phyloP scores from a whole-genome alignment of 768 basidiomycete species.

The Suillus fuscotomentosus region DNA sequence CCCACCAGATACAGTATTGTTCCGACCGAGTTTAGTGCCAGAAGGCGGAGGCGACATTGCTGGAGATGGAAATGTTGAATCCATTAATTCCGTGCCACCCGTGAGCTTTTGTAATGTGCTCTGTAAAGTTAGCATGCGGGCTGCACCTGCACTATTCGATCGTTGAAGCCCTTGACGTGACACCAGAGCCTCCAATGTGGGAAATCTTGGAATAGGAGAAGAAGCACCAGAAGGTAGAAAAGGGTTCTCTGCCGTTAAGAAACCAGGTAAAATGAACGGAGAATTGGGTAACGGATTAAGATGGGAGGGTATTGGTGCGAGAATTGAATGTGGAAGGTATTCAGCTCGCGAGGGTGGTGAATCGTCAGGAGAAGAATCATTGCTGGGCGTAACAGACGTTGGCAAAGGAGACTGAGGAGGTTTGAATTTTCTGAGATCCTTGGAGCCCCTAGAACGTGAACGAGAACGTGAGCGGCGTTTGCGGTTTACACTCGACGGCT shows the following conservation, averaged over 20 bases:
- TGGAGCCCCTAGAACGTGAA: conserved; percentile 57
- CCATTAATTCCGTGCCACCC: conserved; percentile 56
- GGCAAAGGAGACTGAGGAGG: conserved; percentile 47
- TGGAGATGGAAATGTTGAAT: conserved; percentile 48
- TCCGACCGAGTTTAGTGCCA: conserved; percentile 51
- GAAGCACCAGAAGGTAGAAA: conserved; percentile 65
- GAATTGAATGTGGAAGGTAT: conserved; percentile 28
- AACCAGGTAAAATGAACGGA: conserved; percentile 41
- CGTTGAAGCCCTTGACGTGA: conserved; percentile 72
- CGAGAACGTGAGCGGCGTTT: conserved; percentile 77
- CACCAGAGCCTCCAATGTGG: conserved; percentile 69
- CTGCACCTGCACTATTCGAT: conserved; percentile 81
- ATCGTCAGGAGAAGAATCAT: conserved; percentile 74
- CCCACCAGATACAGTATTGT: conserved; percentile 82
- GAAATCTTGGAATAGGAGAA: conserved; percentile 65
- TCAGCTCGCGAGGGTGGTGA: conserved; percentile 31
- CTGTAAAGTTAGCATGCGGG: conserved; percentile 75
- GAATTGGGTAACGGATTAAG: conserved; percentile 47
- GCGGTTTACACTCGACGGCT: conserved; percentile 39
- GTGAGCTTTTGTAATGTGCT: conserved; percentile 69
- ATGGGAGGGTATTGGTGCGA: conserved; percentile 58
- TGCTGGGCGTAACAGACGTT: conserved; percentile 43
- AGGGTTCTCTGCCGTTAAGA: conserved; percentile 52
- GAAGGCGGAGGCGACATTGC: conserved; percentile 48
- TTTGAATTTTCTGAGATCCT: conserved; percentile 64